These are phyloP conservation scores for Apiospora kogelbergensis DNA, from an alignment of 2,329 filamentous ascomycete species.

Conservation along the genomic window DNA sequence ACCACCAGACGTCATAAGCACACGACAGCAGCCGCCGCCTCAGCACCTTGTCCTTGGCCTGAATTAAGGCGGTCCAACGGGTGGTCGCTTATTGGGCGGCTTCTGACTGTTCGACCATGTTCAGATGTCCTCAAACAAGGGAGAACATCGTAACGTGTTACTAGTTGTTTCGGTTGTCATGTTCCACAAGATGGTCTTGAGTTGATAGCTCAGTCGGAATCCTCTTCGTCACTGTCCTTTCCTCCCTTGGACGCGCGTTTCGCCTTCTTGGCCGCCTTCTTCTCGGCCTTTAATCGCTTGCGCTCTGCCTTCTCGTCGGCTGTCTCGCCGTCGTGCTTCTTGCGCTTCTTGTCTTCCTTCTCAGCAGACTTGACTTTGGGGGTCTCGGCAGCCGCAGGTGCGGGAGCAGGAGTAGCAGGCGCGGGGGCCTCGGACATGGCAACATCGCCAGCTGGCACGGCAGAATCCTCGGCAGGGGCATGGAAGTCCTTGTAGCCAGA, in stretches of 20 bases:
- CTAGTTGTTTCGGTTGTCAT: neutral
- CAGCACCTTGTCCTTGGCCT: neutral
- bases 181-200: neutral
- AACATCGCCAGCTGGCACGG: conserved; percentile 46
- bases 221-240: conserved; percentile 43
- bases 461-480: conserved; percentile 46
- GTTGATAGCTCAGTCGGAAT: conserved; percentile 41
- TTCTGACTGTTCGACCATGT: neutral
- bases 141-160: neutral
- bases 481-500: conserved; percentile 89
- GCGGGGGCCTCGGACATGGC: conserved; percentile 43
- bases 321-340: conserved; percentile 77
- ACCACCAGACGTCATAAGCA: neutral
- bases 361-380: conserved; percentile 42
- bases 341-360: conserved; percentile 74
- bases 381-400: conserved; percentile 38
- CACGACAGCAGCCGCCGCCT: neutral
- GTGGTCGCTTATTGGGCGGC: neutral
- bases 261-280: conserved; percentile 57
- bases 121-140: conserved; percentile 3
- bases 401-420: conserved; percentile 40
- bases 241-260: conserved; percentile 51
- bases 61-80: neutral
- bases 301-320: conserved; percentile 65
- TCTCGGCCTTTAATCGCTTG: conserved; percentile 60